These are phyloP conservation scores for Annulohypoxylon bovei DNA, from an alignment of 495 filamentous ascomycete genomes.

Conservation along the genomic window DNA sequence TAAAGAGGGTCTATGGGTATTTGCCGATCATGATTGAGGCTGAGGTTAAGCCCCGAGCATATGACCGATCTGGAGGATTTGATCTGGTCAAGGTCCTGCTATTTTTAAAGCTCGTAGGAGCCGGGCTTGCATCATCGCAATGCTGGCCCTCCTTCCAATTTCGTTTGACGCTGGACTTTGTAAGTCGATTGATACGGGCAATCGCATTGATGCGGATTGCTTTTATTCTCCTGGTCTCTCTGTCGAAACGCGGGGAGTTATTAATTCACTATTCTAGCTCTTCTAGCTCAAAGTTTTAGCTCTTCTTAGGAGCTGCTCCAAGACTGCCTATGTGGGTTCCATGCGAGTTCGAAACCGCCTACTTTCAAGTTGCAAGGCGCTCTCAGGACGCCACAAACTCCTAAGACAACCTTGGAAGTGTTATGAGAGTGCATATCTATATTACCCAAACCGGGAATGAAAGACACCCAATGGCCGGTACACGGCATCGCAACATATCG, in stretches of 20 bases:
- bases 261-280: no score
- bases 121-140: background rate
- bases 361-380: no score
- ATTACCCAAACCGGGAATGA: no score
- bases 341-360: no score
- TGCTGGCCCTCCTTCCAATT: constrained; percentile 22
- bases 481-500: background rate
- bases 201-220: background rate
- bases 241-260: no score
- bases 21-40: constrained; percentile 32
- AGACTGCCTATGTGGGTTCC: no score
- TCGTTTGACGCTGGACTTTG: background rate
- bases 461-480: no score
- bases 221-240: background rate
- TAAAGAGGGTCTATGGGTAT: background rate
- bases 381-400: no score
- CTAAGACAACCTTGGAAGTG: no score
- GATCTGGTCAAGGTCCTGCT: background rate
- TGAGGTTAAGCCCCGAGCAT: constrained; percentile 27
- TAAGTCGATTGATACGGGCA: background rate
- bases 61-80: constrained; percentile 18
- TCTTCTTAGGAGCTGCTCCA: no score
- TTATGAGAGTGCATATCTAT: no score
- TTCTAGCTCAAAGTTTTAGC: no score
- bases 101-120: background rate